Base-by-base conservation (phyloP, 2,329 filamentous ascomycete genomes). In the Fusarium pseudograminearum region DNA sequence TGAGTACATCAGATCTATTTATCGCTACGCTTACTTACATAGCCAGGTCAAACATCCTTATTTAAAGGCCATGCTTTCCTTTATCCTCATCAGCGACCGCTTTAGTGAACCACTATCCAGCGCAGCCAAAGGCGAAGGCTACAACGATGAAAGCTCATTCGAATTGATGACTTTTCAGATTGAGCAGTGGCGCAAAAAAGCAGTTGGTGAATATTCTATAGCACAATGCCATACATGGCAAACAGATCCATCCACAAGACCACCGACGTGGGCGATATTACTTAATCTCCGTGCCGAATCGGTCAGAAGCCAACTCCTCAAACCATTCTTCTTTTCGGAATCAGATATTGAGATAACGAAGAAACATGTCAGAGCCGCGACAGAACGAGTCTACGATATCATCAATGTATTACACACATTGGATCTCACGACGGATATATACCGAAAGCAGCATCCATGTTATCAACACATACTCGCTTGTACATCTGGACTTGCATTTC, bases 101-200 rank as follows among this genome's bases (percentile, higher is more conserved):
- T 69, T 69, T 20, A 56, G 61, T 5, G 66, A 69, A 15, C 66
- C 66, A 1, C 61, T 69, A n/a, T 69, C 66, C 0, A 52, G 59
- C 1, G 66, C 65, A 0, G 54, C 66, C 1, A 66, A 57, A 44
- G 66, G 66, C 1, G 66, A 69, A 22, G 60, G 65, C 1, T 73
- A 75, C 7, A 65, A 70, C 1, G 74, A 77, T 11, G 66, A 76
- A 5, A 76, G 73, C 16, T 67, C 69, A 0, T 74, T 75, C n/a
- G 76, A 77, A 11, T 11, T 77, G 7, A 69, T 77, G 66, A 76
- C 69, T 9, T 77, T 77, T 11, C 76, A 77, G 22, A 69, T 77
- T 7, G 72, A 74, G 14, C 73, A 75, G 30, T 76, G 74, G 74
- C 55, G 71, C 3, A 76, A 71, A 26, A 72, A 67, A 5, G 70